Conservation (phyloP, 1,284 basidiomycete species). For the Pisolithus thermaeus region DNA sequence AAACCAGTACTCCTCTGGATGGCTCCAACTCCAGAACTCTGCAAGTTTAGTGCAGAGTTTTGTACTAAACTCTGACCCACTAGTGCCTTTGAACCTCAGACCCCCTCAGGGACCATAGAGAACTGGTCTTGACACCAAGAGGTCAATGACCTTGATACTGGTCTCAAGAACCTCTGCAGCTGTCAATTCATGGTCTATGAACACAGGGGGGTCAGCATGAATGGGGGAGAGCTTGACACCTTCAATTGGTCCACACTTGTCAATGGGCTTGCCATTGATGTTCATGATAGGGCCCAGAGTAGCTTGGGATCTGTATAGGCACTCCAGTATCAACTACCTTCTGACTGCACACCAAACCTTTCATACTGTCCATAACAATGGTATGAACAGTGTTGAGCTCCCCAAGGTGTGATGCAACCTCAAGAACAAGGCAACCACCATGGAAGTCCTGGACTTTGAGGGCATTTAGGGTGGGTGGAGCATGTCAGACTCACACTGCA, state of each 20-base stretch:
- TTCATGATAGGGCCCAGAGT: constrained; percentile 99
- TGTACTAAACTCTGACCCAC: too few species aligned
- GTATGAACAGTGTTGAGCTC: constrained; percentile 93
- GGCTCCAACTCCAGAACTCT: too few species aligned
- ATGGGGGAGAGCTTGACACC: constrained; percentile 89
- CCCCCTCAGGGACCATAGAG: constrained; percentile 58
- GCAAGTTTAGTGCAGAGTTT: too few species aligned
- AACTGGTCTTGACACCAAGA: constrained; percentile 82
- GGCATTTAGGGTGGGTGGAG: constrained; percentile 95
- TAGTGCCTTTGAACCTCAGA: too few species aligned
- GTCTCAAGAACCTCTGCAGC: constrained; percentile 98
- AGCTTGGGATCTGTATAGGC: constrained; percentile 90
- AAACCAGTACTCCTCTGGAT: too few species aligned
- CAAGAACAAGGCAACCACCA: constrained; percentile 90
- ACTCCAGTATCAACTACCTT: constrained; percentile 97
- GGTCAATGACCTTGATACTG: constrained; percentile 99
- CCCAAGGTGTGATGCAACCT: constrained; percentile 96
- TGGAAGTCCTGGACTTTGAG: constrained; percentile 94
- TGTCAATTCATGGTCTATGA: constrained; percentile 93
- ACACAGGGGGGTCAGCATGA: constrained; percentile 93
- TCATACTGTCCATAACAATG: constrained; percentile 99
- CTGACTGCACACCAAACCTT: constrained; percentile 98
- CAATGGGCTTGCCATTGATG: constrained; percentile 99
- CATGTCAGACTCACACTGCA: constrained; percentile 86
- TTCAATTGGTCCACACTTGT: constrained; percentile 98